Evolutionary conservation across 345 rosid genomes (phyloP).

Genomic region (Sisymbrium altissimum): DNA sequence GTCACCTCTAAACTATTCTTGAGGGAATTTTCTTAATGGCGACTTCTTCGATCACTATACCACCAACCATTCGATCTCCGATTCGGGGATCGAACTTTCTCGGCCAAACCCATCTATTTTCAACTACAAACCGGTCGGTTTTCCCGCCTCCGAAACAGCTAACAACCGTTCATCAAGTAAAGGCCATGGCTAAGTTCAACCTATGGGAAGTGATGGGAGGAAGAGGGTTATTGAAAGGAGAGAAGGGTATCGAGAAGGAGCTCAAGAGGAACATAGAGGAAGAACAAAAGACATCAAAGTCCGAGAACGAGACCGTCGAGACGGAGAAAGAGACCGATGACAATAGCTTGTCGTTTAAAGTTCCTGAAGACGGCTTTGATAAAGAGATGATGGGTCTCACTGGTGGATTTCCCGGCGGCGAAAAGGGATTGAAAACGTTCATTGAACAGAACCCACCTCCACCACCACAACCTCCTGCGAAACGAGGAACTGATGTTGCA

Average conservation of each 20-base stretch:
- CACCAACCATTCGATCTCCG: constrained; percentile 42
- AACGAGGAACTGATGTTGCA: constrained; percentile 19
- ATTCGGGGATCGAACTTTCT: constrained; percentile 42
- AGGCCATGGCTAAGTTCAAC: constrained; percentile 55
- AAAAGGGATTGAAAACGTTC: constrained; percentile 63
- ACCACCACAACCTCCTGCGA: constrained; percentile 15
- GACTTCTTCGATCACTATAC: constrained; percentile 52
- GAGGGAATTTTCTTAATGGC: constrained; percentile 33
- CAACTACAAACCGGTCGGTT: constrained; percentile 32
- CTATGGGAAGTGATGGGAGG: constrained; percentile 74
- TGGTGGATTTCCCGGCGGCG: constrained; percentile 90
- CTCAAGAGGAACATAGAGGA: constrained; percentile 48
- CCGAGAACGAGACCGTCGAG: constrained; percentile 15
- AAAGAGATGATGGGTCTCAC: constrained; percentile 91
- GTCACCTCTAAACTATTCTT: not conserved
- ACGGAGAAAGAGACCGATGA: not conserved
- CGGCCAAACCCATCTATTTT: constrained; percentile 33
- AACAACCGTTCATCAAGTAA: constrained; percentile 10
- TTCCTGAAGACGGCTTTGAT: constrained; percentile 63
- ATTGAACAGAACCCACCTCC: constrained; percentile 77
- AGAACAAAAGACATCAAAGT: constrained; percentile 13
- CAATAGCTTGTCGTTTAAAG: not conserved
- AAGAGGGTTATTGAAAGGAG: constrained; percentile 84
- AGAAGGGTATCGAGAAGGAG: constrained; percentile 61
- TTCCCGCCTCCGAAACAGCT: constrained; percentile 33